phyloP scores from a whole-genome alignment of 305 asterid species.

The Coffea humblotiana region DNA sequence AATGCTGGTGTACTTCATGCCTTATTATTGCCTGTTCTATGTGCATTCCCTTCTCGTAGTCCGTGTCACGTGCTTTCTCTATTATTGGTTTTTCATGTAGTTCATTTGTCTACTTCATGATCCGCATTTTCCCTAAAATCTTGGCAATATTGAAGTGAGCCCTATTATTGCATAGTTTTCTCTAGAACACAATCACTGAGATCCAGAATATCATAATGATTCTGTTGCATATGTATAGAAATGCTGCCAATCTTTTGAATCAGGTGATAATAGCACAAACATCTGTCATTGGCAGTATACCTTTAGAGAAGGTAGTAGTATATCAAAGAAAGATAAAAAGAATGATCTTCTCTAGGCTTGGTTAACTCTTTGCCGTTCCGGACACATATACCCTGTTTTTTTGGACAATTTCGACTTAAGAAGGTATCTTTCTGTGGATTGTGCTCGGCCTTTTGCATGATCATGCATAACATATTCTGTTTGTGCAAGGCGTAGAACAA shows the following conservation, averaged over 20 bases:
- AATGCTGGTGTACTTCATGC: background rate
- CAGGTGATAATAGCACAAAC: background rate
- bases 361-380: background rate
- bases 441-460: background rate
- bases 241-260: background rate
- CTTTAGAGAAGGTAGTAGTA: background rate
- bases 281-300: background rate
- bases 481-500: constrained; percentile 66
- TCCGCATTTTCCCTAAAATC: background rate
- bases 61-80: background rate
- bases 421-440: background rate
- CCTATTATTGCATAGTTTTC: background rate
- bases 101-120: background rate
- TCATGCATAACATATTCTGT: constrained; percentile 8
- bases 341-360: background rate
- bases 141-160: background rate
- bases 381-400: background rate
- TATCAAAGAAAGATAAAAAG: background rate
- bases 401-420: background rate
- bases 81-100: background rate
- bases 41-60: background rate
- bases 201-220: background rate
- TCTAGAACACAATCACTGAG: background rate
- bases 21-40: background rate
- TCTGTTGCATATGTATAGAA: background rate